Conservation (phyloP, 1,139 yeast genomes). For the Debaryomyces fabryi region DNA sequence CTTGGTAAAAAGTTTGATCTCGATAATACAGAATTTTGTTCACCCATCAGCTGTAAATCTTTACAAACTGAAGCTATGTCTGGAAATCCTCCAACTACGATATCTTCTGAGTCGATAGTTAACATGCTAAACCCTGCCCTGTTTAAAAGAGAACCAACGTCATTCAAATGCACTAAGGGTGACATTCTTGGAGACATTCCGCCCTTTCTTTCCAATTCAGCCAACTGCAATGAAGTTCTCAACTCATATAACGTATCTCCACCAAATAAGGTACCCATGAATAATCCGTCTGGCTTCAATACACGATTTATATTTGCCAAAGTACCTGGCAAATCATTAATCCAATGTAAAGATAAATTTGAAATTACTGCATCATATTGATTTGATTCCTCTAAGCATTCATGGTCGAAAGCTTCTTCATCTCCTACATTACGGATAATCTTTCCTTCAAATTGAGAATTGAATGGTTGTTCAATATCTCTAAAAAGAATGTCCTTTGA, state of each 20-base stretch:
- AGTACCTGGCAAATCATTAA: slow-evolving; percentile 74
- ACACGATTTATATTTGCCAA: slow-evolving; percentile 60
- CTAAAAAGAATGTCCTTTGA: slow-evolving; percentile 55
- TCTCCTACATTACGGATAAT: slow-evolving; percentile 59
- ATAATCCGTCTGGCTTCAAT: slow-evolving; percentile 79
- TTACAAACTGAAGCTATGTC: slow-evolving; percentile 66
- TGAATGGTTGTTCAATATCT: slow-evolving; percentile 39
- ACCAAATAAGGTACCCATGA: slow-evolving; percentile 82
- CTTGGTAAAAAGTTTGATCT: slow-evolving; percentile 59
- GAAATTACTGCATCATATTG: slow-evolving; percentile 74
- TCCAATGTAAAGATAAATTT: slow-evolving; percentile 80
- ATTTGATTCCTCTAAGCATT: slow-evolving; percentile 37
- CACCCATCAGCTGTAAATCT: slow-evolving; percentile 84
- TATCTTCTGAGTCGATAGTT: slow-evolving; percentile 84
- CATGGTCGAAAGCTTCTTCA: slow-evolving; percentile 61
- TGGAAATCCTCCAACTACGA: slow-evolving; percentile 79
- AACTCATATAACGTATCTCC: slow-evolving; percentile 84
- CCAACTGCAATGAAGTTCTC: slow-evolving; percentile 77
- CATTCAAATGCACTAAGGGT: slow-evolving; percentile 79
- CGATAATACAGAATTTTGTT: slow-evolving; percentile 68
- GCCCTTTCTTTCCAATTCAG: slow-evolving; percentile 78
- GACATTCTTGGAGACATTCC: slow-evolving; percentile 81
- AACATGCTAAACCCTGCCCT: slow-evolving; percentile 78
- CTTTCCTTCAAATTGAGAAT: slow-evolving; percentile 44
- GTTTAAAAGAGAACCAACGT: slow-evolving; percentile 71